Evolutionary conservation across 2,329 filamentous ascomycete genomes (phyloP).

Genomic region (Aspergillus novoparasiticus): DNA sequence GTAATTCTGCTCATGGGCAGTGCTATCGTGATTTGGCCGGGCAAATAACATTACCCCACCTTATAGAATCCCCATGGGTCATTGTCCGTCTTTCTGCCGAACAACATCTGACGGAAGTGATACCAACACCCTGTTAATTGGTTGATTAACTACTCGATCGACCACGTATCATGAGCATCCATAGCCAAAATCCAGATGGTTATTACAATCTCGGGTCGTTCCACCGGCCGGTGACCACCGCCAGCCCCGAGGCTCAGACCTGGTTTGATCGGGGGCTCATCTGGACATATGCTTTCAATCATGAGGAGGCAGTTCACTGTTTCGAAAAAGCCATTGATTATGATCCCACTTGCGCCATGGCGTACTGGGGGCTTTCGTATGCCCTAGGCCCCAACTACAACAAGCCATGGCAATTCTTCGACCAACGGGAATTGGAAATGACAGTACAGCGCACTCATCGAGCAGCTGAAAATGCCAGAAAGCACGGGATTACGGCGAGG

Average conservation of each 20-base stretch:
- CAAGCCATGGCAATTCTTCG: conserved; percentile 75
- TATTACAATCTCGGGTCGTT: conserved; percentile 38
- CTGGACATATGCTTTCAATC: conserved; percentile 44
- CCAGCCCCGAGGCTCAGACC: conserved; percentile 28
- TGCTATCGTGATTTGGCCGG: background rate
- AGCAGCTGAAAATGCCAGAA: conserved; percentile 50
- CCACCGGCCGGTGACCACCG: conserved; percentile 37
- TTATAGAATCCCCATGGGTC: background rate
- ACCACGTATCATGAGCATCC: background rate
- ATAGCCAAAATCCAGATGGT: background rate
- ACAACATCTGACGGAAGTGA: background rate
- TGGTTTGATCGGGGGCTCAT: conserved; percentile 40
- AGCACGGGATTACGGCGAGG: conserved; percentile 39
- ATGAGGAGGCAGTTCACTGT: conserved; percentile 41
- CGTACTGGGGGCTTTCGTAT: conserved; percentile 57
- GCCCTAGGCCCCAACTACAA: conserved; percentile 76
- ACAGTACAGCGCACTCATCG: conserved; percentile 52
- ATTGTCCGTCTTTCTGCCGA: background rate
- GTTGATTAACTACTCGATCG: background rate
- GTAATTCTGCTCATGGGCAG: background rate
- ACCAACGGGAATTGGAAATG: conserved; percentile 58
- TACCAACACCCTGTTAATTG: background rate
- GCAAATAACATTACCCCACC: background rate
- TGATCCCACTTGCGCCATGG: conserved; percentile 41
- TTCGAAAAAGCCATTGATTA: conserved; percentile 38